Evolutionary conservation across 164 flowering plant species (phyloP), one percentile per base, ranked within the genome.

Genomic region (Dillenia turbinata): DNA sequence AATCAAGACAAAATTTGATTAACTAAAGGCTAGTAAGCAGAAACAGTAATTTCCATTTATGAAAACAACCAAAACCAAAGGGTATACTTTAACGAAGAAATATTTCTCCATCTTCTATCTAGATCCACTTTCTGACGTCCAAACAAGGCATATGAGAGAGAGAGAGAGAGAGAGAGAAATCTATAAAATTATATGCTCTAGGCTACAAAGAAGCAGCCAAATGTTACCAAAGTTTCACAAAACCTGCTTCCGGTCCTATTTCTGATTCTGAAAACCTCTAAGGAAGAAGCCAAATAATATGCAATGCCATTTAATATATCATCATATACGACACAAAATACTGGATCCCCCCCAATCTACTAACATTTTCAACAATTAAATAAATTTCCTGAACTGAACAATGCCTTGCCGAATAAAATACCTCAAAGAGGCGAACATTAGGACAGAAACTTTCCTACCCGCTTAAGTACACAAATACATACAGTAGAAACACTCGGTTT

Each of bases 211-310:
- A 84, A 75, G 87, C 69, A 80, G 74, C 63, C 66, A 76, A 77
- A 69, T 63, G 96, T 87, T 87, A 87, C 96, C 97, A 85, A 91
- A 91, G 66, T 69, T 73, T 82, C 83, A 89, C 95, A 91, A 81
- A 86, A 94, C 99, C 99, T 92, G 97, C 97, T 95, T 95, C 99
- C 68, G 97, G 97, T 75, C 89, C 96, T 45, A 95, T 88, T 74
- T 95, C 97, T 63, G 99, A 88, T 10, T 67, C 79, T 15, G 97
- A 81, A 72, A 92, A 92, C 49, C 94, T 81, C 57, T 95, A 97
- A 0, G 99, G 99, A 44, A 95, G 92, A 68, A 95, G 78, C 97
- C 97, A 71, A 33, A 46, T 8, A 67, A 62, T 48, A 62, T 51
- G 9, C 24, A 12, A 47, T 12, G 51, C 48, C 63, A 63, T 1